Conservation (phyloP, 169 alveolate genomes). For the Cyclospora cayetanensis region DNA sequence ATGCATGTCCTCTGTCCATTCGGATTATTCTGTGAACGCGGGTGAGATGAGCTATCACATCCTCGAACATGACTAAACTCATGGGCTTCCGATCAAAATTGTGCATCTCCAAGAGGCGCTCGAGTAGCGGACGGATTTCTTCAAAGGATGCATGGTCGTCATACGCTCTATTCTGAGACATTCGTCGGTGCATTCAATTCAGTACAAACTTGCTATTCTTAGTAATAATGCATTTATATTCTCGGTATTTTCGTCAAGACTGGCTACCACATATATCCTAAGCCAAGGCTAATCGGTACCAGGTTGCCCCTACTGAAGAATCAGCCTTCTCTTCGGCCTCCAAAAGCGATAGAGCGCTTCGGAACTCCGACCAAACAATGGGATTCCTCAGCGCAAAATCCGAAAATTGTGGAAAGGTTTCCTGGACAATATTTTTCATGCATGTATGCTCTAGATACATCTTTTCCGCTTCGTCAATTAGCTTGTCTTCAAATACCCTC, state of each 20-base stretch:
- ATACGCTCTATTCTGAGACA: conserved; percentile 85
- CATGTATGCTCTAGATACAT: conserved; percentile 80
- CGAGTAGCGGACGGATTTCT: conserved; percentile 86
- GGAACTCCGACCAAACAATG: conserved; percentile 80
- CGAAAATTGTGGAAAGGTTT: conserved; percentile 79
- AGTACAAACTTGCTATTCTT: too few relatives aligned
- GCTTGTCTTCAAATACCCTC: conserved; percentile 93
- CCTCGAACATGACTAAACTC: conserved; percentile 95
- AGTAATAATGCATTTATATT: too few relatives aligned
- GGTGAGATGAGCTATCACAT: conserved; percentile 94
- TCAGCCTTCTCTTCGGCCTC: conserved; percentile 59
- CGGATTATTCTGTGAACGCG: conserved; percentile 93
- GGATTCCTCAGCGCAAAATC: conserved; percentile 77
- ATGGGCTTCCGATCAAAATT: conserved; percentile 89
- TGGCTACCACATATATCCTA: too few relatives aligned
- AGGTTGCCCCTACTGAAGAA: background rate
- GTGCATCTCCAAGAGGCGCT: conserved; percentile 89
- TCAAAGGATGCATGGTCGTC: conserved; percentile 90
- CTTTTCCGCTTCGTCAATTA: conserved; percentile 90
- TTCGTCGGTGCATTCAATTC: too few relatives aligned
- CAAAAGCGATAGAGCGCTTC: conserved; percentile 67
- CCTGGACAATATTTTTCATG: conserved; percentile 81
- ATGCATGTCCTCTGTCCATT: conserved; percentile 94
- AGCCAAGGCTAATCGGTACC: too few relatives aligned
- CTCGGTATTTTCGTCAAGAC: too few relatives aligned